Evolutionary conservation across 495 filamentous ascomycete genomes (phyloP).

Genomic region (Penicillium goetzii): DNA sequence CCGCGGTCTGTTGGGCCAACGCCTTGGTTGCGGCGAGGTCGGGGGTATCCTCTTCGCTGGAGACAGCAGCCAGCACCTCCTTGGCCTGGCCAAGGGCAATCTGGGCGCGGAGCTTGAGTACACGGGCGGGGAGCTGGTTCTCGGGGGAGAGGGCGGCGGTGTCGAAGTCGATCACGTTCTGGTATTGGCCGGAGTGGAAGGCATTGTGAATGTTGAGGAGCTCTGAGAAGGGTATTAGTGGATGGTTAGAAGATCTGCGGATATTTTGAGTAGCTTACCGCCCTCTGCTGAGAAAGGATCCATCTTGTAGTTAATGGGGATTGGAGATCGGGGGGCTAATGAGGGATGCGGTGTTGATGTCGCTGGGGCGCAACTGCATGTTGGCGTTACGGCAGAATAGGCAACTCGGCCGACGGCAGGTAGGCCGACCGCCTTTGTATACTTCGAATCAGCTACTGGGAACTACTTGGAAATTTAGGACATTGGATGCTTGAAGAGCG

Average conservation of each 20-base stretch:
- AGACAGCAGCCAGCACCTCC: constrained; percentile 68
- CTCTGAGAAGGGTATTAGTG: constrained; percentile 56
- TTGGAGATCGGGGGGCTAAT: constrained; percentile 17
- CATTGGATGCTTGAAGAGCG: neutral
- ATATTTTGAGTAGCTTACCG: constrained; percentile 47
- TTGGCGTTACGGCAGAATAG: constrained; percentile 28
- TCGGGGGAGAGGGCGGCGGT: constrained; percentile 71
- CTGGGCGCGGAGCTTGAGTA: constrained; percentile 78
- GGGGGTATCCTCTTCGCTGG: constrained; percentile 62
- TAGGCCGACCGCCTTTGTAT: constrained; percentile 33
- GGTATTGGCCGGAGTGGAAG: constrained; percentile 92
- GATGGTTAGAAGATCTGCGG: neutral
- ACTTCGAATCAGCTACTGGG: neutral
- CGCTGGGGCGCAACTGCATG: constrained; percentile 29
- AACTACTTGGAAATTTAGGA: neutral
- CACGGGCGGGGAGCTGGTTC: constrained; percentile 76
- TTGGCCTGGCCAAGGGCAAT: constrained; percentile 78
- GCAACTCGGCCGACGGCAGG: constrained; percentile 34
- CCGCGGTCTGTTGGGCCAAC: constrained; percentile 68
- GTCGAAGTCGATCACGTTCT: constrained; percentile 79
- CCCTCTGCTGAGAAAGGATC: constrained; percentile 96
- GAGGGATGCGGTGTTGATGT: constrained; percentile 31
- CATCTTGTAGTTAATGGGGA: constrained; percentile 55
- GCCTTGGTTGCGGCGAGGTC: constrained; percentile 80
- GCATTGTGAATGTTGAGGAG: constrained; percentile 93